phyloP scores from a whole-genome alignment of 1,284 basidiomycete species.

The Phaffia rhodozyma region DNA sequence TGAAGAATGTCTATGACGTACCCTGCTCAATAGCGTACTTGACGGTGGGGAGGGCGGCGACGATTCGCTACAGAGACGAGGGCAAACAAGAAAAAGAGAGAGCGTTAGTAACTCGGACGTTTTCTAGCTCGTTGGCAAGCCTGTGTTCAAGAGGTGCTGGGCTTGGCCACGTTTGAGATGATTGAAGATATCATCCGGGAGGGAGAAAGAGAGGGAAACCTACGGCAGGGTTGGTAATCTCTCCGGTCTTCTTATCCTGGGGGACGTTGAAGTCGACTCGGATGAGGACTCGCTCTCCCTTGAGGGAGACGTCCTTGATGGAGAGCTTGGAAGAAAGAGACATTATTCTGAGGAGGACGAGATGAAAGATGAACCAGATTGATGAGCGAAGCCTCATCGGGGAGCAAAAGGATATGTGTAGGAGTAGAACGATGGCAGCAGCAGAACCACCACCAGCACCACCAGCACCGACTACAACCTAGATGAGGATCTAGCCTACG shows the following conservation, averaged over 20 bases:
- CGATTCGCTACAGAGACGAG: conserved; percentile 60
- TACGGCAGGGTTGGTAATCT: conserved; percentile 93
- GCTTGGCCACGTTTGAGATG: background rate
- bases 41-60: conserved; percentile 90
- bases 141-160: background rate
- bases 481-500: too few relatives aligned
- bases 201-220: conserved; percentile 29
- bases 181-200: background rate
- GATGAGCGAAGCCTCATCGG: too few relatives aligned
- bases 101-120: conserved; percentile 10
- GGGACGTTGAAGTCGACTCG: conserved; percentile 98
- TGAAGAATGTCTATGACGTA: conserved; percentile 29
- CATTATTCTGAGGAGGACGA: conserved; percentile 42
- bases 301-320: conserved; percentile 84
- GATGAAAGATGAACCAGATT: too few relatives aligned
- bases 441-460: too few relatives aligned
- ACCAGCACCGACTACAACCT: too few relatives aligned
- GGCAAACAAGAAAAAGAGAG: conserved; percentile 4
- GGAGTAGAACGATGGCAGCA: too few relatives aligned
- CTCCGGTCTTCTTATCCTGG: conserved; percentile 53
- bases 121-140: background rate
- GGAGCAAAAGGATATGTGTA: too few relatives aligned
- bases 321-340: conserved; percentile 89
- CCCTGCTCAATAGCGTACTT: conserved; percentile 85
- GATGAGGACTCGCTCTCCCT: conserved; percentile 74